Evolutionary conservation across 2,329 filamentous ascomycete genomes (phyloP).

Genomic region (Claviceps arundinis): DNA sequence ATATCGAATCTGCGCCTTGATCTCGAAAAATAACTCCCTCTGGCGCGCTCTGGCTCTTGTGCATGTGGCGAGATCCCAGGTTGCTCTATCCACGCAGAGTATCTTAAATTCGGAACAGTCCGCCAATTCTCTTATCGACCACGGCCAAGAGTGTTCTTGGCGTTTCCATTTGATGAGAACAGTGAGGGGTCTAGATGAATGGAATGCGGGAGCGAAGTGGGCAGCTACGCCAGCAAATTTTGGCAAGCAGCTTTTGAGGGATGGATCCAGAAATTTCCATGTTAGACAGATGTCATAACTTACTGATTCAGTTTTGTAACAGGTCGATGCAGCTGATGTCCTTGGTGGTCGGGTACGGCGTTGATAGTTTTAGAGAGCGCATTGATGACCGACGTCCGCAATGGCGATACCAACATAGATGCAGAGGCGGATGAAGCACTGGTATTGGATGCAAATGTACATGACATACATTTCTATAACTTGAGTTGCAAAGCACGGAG

Average conservation of each 20-base stretch:
- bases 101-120: background rate
- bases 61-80: background rate
- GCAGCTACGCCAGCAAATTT: background rate
- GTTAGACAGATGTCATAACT: background rate
- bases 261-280: background rate
- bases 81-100: background rate
- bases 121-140: background rate
- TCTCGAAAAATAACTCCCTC: background rate
- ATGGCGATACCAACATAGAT: background rate
- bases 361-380: background rate
- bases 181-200: background rate
- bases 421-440: slow-evolving; percentile 1
- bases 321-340: background rate
- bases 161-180: background rate
- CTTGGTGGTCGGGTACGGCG: background rate
- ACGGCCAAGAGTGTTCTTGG: background rate
- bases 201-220: slow-evolving; percentile 4
- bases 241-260: background rate
- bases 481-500: slow-evolving; percentile 2
- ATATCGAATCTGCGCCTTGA: background rate
- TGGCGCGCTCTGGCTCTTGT: background rate
- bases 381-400: background rate
- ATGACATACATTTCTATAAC: background rate
- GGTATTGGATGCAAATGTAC: slow-evolving; percentile 2
- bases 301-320: background rate